A percentile compares a stretch with the other conserved stretches of the same genome.
phyloP scores from a whole-genome alignment of 2,329 filamentous ascomycete species.

The Aspergillus tanneri region DNA sequence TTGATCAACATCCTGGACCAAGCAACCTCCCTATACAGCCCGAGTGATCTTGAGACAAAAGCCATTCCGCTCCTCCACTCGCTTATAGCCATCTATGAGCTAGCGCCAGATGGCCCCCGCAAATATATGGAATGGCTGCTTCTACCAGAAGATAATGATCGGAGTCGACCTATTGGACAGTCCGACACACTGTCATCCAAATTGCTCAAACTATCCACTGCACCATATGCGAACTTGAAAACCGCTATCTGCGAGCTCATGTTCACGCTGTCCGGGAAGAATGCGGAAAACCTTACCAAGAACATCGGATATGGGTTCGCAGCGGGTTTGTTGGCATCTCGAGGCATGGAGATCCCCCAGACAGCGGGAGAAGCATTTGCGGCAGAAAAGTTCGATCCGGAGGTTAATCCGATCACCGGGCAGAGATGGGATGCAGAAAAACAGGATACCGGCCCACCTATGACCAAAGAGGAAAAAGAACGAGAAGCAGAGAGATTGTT shows the following conservation, averaged over 20 bases:
- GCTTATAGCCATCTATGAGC: slow-evolving; percentile 67
- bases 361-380: slow-evolving; percentile 60
- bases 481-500: slow-evolving; percentile 86
- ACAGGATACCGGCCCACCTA: slow-evolving; percentile 61
- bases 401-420: slow-evolving; percentile 81
- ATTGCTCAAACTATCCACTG: slow-evolving; percentile 74
- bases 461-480: slow-evolving; percentile 91
- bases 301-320: slow-evolving; percentile 96
- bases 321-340: slow-evolving; percentile 81
- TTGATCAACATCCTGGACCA: slow-evolving; percentile 69
- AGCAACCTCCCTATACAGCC: slow-evolving; percentile 62
- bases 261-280: slow-evolving; percentile 81
- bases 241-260: slow-evolving; percentile 74
- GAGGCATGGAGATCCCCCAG: slow-evolving; percentile 74
- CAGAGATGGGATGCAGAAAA: slow-evolving; percentile 72
- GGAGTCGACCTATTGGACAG: slow-evolving; percentile 72
- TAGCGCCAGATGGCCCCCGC: slow-evolving; percentile 63
- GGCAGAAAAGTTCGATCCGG: slow-evolving; percentile 25
- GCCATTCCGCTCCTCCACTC: slow-evolving; percentile 73
- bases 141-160: slow-evolving; percentile 74
- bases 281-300: slow-evolving; percentile 75
- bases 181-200: slow-evolving; percentile 71
- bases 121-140: slow-evolving; percentile 64
- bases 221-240: slow-evolving; percentile 70
- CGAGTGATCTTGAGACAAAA: slow-evolving; percentile 69